Evolutionary conservation across 2,329 filamentous ascomycete species (phyloP), one percentile per base, ranked within the genome.

Genomic region (Coniella vitis): DNA sequence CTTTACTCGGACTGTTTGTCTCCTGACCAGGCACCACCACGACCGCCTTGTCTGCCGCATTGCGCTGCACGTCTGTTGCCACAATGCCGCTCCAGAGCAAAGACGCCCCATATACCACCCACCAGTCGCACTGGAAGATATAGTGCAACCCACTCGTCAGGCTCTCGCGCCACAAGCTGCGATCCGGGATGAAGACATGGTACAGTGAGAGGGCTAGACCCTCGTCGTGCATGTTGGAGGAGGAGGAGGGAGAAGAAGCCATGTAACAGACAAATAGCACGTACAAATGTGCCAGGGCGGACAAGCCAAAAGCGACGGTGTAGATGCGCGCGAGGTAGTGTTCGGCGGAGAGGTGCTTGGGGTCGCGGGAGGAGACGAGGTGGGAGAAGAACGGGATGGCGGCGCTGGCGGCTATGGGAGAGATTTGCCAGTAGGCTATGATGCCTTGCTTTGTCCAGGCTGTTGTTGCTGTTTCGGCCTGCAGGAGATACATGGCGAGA

Each of bases 101-200:
- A 17, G 17, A 44, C 12, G 41, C 31, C 5, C 19, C 41, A 31
- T 17, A 44, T 17, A 44, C 9, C 7, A 21, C 14, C 31, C 31
- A 44, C 31, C 31, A 44, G 32, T 44, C 41, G 17, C 41, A 44
- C 20, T 44, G 41, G 20, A 44, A 44, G 17, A 44, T 25, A 19
- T 44, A 44, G 22, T 44, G 41, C 32, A 44, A 5, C 13, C 41
- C 41, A 10, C 14, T 7, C 3, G 41, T 36, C 32, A 36, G 22
- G 32, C 32, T 44, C 7, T 44, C 32, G 9, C 35, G 20, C 31
- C 32, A 44, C 19, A 31, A 2, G 14, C 12, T 13, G 17, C 32
- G 31, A 12, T 44, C 32, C 10, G 41, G 41, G 17, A 44, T 3
- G 32, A 44, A 44, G 32, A 44, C 32, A 16, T 9, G 19, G 31